Base-by-base conservation (phyloP, 2,329 filamentous ascomycete genomes). In the Colletotrichum melonis region DNA sequence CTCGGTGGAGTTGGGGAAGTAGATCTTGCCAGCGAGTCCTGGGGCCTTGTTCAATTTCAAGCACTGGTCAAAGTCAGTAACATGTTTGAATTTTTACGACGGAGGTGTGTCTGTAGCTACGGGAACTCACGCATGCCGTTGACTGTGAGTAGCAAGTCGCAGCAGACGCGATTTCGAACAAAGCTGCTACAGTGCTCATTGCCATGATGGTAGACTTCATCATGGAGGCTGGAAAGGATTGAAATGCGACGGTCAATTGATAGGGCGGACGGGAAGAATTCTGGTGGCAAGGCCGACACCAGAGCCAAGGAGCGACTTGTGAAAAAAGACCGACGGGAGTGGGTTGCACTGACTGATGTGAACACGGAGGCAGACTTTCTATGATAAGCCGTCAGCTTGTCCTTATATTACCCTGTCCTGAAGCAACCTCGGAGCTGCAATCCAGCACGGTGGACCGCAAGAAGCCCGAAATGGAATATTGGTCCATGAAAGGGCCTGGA, bases 1-100 rank as follows among this genome's bases (percentile, higher is more conserved):
- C 19, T 76, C 76, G 22, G 67, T 67, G 3, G 77, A 78, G 24
- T 78, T 72, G 7, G 79, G 80, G 5, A 77, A 76, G 71, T 80
- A 77, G 52, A 82, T 78, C 70, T 81, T 79, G 52, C 78, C 78
- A 7, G 73, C 69, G 7, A 82, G 76, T 3, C 77, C 76, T 3
- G 74, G 69, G 4, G 65, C 58, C 28, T 75, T 76, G 22, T 69
- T 68, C 46, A 82, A 76, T 28, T 75, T 76, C 49, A 73, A 26
- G 56, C 80, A 82, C 81, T 82, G 35, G 26, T 55, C 35, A 14
- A n/a, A n/a, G 0, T 28, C n/a, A 60, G 28, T 42, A 11, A 32
- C 11, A 16, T 28, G 24, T 5, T 5, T 8, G 7, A 16, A 5
- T 0, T 2, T 1, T 46, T 28, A 26, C 5, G 6, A 26, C 3